A percentile compares a stretch with the other conserved stretches of the same genome.
phyloP scores from a whole-genome alignment of 768 basidiomycete genomes.

The Pulveroboletus ravenelii region DNA sequence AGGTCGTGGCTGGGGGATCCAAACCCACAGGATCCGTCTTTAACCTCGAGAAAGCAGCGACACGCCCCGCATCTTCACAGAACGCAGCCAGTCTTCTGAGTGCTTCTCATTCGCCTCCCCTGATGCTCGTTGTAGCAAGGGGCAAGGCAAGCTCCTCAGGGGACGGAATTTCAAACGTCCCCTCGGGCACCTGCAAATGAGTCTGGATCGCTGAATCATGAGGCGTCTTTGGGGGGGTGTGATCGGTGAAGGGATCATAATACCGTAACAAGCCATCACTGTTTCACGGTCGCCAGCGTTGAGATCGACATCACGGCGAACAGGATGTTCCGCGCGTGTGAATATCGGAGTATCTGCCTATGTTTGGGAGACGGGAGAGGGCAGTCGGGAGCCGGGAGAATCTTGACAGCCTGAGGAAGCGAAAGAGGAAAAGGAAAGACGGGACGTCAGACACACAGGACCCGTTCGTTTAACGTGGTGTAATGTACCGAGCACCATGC shows the following conservation, averaged over 20 bases:
- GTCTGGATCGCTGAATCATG: slow-evolving; percentile 15
- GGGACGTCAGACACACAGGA: background rate
- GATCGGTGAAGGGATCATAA: slow-evolving; percentile 14
- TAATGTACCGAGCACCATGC: slow-evolving; percentile 7
- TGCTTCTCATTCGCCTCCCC: slow-evolving; percentile 27
- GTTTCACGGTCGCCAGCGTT: slow-evolving; percentile 13
- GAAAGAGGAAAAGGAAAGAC: background rate
- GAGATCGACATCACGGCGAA: slow-evolving; percentile 11
- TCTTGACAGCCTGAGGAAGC: slow-evolving; percentile 10
- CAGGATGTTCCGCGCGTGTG: slow-evolving; percentile 15
- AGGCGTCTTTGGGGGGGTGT: slow-evolving; percentile 5
- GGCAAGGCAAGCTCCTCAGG: slow-evolving; percentile 15
- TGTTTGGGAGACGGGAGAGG: slow-evolving; percentile 5
- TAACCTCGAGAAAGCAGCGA: slow-evolving; percentile 15
- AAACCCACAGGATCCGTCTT: slow-evolving; percentile 6
- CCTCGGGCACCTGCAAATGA: slow-evolving; percentile 14
- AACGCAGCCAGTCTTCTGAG: slow-evolving; percentile 14
- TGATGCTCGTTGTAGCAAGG: slow-evolving; percentile 27
- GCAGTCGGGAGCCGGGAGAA: slow-evolving; percentile 6
- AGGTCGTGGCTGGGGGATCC: slow-evolving; percentile 22
- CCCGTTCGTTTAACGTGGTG: background rate
- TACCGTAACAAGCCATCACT: slow-evolving; percentile 14
- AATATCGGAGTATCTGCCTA: slow-evolving; percentile 9
- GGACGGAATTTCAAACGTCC: slow-evolving; percentile 23
- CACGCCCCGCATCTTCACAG: slow-evolving; percentile 13